Evolutionary conservation across 2,329 filamentous ascomycete species (phyloP).

Genomic region (Alternaria postmessia): DNA sequence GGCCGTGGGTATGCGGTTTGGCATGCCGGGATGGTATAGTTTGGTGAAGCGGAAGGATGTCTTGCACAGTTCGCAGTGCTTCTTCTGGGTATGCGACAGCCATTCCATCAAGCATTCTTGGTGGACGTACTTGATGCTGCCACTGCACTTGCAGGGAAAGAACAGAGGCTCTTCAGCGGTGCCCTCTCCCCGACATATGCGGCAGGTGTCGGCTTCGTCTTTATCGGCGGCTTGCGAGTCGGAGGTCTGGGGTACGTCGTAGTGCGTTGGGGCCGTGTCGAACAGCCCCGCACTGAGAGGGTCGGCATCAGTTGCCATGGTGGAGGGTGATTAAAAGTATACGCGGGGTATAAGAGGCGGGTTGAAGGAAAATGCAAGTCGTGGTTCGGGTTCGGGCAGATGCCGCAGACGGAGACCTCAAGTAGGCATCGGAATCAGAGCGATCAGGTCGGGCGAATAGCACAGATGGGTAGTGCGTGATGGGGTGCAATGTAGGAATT

Average conservation of each 20-base stretch:
- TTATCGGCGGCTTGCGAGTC: constrained; percentile 44
- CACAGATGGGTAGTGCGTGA: background rate
- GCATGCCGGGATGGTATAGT: constrained; percentile 95
- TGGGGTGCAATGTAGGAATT: background rate
- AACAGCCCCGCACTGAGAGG: constrained; percentile 24
- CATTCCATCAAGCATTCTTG: constrained; percentile 99
- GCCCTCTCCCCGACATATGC: constrained; percentile 93
- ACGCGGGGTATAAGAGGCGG: background rate
- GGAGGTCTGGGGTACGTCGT: constrained; percentile 46
- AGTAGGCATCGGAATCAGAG: constrained; percentile 32
- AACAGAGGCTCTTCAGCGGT: constrained; percentile 85
- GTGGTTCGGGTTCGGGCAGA: constrained; percentile 21
- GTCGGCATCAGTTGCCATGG: constrained; percentile 35
- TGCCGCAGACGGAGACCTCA: constrained; percentile 33
- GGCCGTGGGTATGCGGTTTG: constrained; percentile 77
- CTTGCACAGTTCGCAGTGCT: constrained; percentile 99
- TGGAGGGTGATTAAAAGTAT: constrained; percentile 6
- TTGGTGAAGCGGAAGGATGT: constrained; percentile 98
- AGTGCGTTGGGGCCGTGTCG: constrained; percentile 12
- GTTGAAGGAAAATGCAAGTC: constrained; percentile 1
- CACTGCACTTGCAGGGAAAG: constrained; percentile 98
- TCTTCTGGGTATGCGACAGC: constrained; percentile 98
- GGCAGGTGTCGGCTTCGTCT: constrained; percentile 81
- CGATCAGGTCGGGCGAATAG: background rate
- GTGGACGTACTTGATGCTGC: constrained; percentile 98